Evolutionary conservation across 2,329 filamentous ascomycete species (phyloP).

Genomic region (Trichoderma harzianum): DNA sequence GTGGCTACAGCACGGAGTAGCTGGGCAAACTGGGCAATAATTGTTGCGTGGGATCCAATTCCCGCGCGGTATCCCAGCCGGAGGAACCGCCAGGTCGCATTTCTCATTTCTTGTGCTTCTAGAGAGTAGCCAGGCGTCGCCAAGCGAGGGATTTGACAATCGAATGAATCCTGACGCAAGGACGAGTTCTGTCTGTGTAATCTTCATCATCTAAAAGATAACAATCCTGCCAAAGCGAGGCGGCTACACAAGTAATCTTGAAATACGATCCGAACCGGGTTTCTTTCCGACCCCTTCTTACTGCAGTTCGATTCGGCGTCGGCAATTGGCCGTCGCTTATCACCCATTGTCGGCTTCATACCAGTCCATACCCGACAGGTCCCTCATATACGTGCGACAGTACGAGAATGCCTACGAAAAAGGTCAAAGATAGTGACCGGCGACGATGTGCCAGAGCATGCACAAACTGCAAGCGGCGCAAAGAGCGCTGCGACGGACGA

Average conservation of each 20-base stretch:
- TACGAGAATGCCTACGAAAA: not conserved
- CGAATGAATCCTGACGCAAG: not conserved
- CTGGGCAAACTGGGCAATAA: not conserved
- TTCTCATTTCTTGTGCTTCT: not conserved
- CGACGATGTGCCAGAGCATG: not conserved
- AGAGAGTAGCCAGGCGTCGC: not conserved
- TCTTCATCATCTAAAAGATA: not conserved
- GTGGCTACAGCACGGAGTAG: not conserved
- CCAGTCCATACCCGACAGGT: not conserved
- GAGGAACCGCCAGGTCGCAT: not conserved
- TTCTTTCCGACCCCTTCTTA: not conserved
- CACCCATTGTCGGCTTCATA: not conserved
- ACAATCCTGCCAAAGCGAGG: not conserved
- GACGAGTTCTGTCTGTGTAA: not conserved
- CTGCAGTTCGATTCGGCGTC: not conserved
- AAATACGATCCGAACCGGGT: not conserved
- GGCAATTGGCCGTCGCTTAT: not conserved
- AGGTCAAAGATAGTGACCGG: not conserved
- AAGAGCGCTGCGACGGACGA: not conserved
- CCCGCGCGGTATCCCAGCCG: not conserved
- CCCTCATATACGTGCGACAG: not conserved
- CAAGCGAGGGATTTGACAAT: not conserved
- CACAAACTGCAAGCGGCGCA: slow-evolving; percentile 3
- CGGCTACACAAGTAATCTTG: not conserved
- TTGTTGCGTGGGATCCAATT: not conserved